Base-by-base conservation (phyloP, 768 basidiomycete species). In the Kwoniella sp. region DNA sequence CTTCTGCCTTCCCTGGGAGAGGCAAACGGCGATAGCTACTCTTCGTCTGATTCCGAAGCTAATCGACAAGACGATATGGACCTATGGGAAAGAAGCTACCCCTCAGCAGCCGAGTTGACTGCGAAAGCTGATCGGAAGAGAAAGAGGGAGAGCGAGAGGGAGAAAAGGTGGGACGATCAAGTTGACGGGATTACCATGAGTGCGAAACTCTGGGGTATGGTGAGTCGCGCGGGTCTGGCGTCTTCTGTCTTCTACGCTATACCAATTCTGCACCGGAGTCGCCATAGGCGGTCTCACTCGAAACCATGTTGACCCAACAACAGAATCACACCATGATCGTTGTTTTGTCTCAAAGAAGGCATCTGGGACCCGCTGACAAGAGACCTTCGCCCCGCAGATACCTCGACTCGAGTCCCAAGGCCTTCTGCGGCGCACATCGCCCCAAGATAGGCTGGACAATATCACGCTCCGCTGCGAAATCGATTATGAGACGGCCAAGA, bases 101-200 rank as follows among this genome's bases (percentile, higher is more conserved):
- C 82, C n/a, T 61, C 85, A 7, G 83, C 89, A 13, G 88, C 89
- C 29, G 82, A 87, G 38, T 82, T 93, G 12, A 85, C 85, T 20
- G 84, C 83, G 45, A 87, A 87, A 26, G 87, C 90, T 86, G 87
- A 88, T 89, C 92, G 82, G 52, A 86, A 88, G 57, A 85, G 90
- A 2, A 88, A 92, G 67, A 85, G 89, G 47, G 85, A 86, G 71
- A 83, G 84, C 41, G 92, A 94, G 72, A 86, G 87, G 26, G 86
- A 93, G 50, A 86, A 87, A 71, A 89, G 90, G 13, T 97, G 94
- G 94, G 92, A 96, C 81, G 91, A 93, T 69, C 89, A 91, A 17
- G 84, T 96, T 23, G 84, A 78, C 20, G 71, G 68, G 28, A 50
- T 81, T 30, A 70, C 67, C 13, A 71, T 76, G 69, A 68, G 70